Evolutionary conservation across 2,329 filamentous ascomycete species (phyloP).

Genomic region (Ceratocystis smalleyi): DNA sequence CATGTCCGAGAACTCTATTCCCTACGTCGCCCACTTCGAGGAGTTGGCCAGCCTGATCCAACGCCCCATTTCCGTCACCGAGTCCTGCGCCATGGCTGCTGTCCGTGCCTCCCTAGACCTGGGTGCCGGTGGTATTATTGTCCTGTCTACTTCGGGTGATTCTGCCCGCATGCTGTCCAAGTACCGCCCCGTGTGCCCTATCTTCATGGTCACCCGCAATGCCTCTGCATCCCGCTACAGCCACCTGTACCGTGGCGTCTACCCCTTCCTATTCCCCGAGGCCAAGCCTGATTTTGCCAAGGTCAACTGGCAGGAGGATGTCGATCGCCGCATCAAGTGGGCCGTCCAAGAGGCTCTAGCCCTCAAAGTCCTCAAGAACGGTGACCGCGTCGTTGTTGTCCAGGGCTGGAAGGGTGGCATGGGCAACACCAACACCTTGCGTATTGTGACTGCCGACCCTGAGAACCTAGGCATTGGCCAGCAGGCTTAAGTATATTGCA

Average conservation of each 20-base stretch:
- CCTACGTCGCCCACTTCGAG: conserved; percentile 92
- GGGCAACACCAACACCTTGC: conserved; percentile 76
- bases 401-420: conserved; percentile 86
- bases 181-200: conserved; percentile 96
- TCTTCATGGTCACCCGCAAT: conserved; percentile 97
- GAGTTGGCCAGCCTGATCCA: conserved; percentile 74
- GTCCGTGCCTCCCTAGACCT: conserved; percentile 91
- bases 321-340: conserved; percentile 95
- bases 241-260: conserved; percentile 94
- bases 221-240: conserved; percentile 70
- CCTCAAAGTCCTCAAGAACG: conserved; percentile 58
- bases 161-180: conserved; percentile 93
- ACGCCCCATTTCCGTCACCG: conserved; percentile 71
- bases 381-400: conserved; percentile 65
- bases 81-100: conserved; percentile 94
- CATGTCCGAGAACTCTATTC: conserved; percentile 91
- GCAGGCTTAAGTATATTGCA: conserved; percentile 13
- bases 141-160: conserved; percentile 86
- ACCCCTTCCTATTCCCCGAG: conserved; percentile 90
- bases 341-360: conserved; percentile 75
- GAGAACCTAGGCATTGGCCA: conserved; percentile 43
- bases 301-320: conserved; percentile 96
- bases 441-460: conserved; percentile 46
- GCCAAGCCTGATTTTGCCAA: conserved; percentile 85
- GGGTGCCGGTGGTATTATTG: conserved; percentile 89